phyloP scores from a whole-genome alignment of 371 early-diverging fungal species.

The Lichtheimia ornata region DNA sequence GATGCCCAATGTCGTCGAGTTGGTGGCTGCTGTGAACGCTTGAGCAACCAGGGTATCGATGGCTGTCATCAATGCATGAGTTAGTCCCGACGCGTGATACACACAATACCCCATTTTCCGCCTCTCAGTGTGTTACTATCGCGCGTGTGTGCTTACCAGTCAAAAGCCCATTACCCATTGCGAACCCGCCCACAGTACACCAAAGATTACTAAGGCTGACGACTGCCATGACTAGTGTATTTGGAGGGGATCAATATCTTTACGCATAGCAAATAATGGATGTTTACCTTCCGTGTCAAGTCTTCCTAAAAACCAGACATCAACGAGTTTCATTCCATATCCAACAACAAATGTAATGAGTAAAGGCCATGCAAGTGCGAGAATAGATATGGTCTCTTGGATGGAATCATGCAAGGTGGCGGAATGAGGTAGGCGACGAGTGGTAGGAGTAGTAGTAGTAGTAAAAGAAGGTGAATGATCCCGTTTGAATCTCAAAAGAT shows the following conservation, averaged over 20 bases:
- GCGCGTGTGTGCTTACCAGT: constrained; percentile 25
- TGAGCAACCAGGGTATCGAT: constrained; percentile 49
- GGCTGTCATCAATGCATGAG: constrained; percentile 17
- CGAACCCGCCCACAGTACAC: constrained; percentile 33
- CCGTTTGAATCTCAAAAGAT: no score
- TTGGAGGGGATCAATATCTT: not conserved
- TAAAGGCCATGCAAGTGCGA: constrained; percentile 27
- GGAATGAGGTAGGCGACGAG: no score
- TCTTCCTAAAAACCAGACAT: constrained; percentile 42
- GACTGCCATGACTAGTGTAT: constrained; percentile 33
- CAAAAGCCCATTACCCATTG: constrained; percentile 38
- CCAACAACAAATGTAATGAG: constrained; percentile 33
- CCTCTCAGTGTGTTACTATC: no score
- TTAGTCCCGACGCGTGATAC: not conserved
- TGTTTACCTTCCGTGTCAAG: constrained; percentile 21
- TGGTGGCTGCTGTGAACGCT: constrained; percentile 40
- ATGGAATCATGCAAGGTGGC: not conserved
- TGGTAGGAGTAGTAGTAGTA: no score
- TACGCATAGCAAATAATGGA: not conserved
- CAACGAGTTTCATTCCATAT: constrained; percentile 26
- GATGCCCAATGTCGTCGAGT: constrained; percentile 34
- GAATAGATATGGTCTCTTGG: constrained; percentile 10
- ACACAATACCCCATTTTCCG: no score
- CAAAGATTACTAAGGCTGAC: constrained; percentile 35
- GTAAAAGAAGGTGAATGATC: no score